These are phyloP conservation scores for Fusarium nelsonii DNA, from an alignment of 2,329 filamentous ascomycete species.

Conservation along the genomic window DNA sequence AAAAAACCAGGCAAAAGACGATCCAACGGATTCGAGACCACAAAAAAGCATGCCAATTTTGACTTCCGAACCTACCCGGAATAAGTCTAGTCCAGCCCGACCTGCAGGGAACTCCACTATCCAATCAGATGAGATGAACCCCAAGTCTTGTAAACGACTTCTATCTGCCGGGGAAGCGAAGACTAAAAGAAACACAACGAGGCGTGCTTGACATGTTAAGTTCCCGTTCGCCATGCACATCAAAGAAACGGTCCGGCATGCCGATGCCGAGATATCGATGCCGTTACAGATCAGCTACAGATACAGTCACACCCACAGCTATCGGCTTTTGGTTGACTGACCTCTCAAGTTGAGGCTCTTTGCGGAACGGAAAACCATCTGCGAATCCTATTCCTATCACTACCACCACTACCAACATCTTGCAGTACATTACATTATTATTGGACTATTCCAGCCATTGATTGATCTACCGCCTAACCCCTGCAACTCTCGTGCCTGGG, in stretches of 20 bases:
- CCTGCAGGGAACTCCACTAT: slow-evolving; percentile 44
- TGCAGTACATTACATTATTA: background rate
- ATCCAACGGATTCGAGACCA: slow-evolving; percentile 25
- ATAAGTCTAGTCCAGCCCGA: slow-evolving; percentile 29
- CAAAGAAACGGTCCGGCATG: slow-evolving; percentile 44
- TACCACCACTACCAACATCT: slow-evolving; percentile 13
- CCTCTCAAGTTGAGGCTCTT: slow-evolving; percentile 22
- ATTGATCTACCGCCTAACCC: background rate
- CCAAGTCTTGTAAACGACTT: slow-evolving; percentile 30
- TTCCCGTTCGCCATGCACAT: slow-evolving; percentile 46
- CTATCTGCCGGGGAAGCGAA: slow-evolving; percentile 28
- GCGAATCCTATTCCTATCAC: slow-evolving; percentile 14
- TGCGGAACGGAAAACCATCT: slow-evolving; percentile 27
- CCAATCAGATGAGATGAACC: slow-evolving; percentile 42
- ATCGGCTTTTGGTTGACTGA: background rate
- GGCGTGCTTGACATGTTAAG: slow-evolving; percentile 42
- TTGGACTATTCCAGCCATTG: slow-evolving; percentile 22
- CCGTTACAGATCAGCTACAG: slow-evolving; percentile 4
- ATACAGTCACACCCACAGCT: background rate
- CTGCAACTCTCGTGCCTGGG: slow-evolving; percentile 2
- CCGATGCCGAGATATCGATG: slow-evolving; percentile 35
- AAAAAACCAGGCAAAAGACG: background rate
- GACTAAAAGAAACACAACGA: slow-evolving; percentile 33
- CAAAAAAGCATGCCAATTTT: slow-evolving; percentile 22
- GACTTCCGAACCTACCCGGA: slow-evolving; percentile 32